These are phyloP conservation scores for Penicillium italicum DNA, from an alignment of 2,329 filamentous ascomycete species.

Conservation along the genomic window DNA sequence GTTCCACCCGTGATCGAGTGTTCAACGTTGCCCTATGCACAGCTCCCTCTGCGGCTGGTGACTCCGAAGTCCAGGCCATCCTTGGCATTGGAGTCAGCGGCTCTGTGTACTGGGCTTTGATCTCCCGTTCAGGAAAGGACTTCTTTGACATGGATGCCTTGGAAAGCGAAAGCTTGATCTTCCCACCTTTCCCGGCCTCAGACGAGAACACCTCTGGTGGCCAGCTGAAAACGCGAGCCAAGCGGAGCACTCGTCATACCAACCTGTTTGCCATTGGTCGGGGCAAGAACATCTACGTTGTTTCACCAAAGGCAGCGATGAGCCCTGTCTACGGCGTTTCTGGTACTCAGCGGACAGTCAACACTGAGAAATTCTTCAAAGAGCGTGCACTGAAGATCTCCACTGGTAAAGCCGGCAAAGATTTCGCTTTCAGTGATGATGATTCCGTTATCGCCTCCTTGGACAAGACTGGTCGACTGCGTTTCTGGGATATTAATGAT, in stretches of 20 bases:
- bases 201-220: constrained; percentile 90
- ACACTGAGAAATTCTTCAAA: constrained; percentile 81
- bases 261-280: constrained; percentile 94
- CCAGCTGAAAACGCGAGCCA: constrained; percentile 90
- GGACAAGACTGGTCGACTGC: constrained; percentile 92
- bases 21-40: constrained; percentile 88
- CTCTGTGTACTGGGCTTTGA: constrained; percentile 90
- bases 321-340: constrained; percentile 49
- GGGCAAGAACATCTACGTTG: constrained; percentile 91
- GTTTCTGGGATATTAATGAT: constrained; percentile 95
- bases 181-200: constrained; percentile 78
- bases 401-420: constrained; percentile 96
- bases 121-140: constrained; percentile 73
- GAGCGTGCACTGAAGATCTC: constrained; percentile 90
- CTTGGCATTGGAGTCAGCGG: constrained; percentile 92
- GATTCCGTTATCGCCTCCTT: constrained; percentile 91
- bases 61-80: constrained; percentile 69
- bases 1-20: constrained; percentile 84
- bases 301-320: constrained; percentile 60
- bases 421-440: constrained; percentile 96
- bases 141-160: constrained; percentile 73
- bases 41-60: constrained; percentile 52
- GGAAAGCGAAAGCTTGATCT: constrained; percentile 80
- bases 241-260: constrained; percentile 81
- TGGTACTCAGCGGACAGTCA: constrained; percentile 59